Evolutionary conservation across 106 monocot genomes (phyloP).

Genomic region (Dendrobium huoshanense): DNA sequence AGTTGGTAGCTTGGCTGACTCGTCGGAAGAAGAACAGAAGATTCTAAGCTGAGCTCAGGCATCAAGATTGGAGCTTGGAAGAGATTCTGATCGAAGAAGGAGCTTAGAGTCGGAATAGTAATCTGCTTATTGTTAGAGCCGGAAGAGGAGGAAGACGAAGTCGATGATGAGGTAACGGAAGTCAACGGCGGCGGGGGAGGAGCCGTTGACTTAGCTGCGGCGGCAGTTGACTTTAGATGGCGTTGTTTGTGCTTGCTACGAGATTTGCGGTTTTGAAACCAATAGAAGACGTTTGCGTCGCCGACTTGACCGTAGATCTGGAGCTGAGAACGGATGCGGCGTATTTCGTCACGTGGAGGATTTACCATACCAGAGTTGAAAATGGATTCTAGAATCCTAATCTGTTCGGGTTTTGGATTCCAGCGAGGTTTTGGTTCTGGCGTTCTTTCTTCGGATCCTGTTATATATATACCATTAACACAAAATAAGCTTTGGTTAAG

Average conservation of each 20-base stretch:
- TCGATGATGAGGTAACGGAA: constrained; percentile 29
- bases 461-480: not conserved
- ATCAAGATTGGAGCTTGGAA: constrained; percentile 1
- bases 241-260: constrained; percentile 80
- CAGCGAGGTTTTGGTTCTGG: constrained; percentile 96
- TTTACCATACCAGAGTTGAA: constrained; percentile 98
- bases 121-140: constrained; percentile 24
- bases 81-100: constrained; percentile 12
- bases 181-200: not conserved
- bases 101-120: constrained; percentile 4
- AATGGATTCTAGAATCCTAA: constrained; percentile 82
- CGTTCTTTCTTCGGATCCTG: constrained; percentile 52
- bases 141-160: constrained; percentile 43
- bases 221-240: constrained; percentile 27
- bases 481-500: not conserved
- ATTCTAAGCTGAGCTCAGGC: constrained; percentile 4
- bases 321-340: constrained; percentile 67
- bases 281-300: constrained; percentile 99
- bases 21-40: not conserved
- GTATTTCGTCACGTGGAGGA: constrained; percentile 91
- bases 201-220: not conserved
- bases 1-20: constrained; percentile 14
- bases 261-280: constrained; percentile 91
- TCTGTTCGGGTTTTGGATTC: constrained; percentile 98
- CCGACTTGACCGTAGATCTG: constrained; percentile 93